Percentiles rank a stretch among this genome's conserved stretches.
Conservation (phyloP, 257 asterid species). For the Leptodermis oblonga region DNA sequence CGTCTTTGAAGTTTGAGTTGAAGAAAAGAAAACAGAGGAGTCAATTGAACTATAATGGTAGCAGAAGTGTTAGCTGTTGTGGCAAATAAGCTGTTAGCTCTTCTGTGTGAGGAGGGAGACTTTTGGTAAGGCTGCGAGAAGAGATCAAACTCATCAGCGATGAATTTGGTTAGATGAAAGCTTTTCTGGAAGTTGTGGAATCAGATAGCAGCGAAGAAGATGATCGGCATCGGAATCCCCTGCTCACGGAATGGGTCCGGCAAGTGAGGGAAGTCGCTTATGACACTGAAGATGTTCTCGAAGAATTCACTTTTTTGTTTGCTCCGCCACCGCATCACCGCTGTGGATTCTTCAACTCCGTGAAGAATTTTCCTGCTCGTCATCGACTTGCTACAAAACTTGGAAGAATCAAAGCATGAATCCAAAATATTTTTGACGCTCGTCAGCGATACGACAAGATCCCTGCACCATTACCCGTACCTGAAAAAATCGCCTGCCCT, state of each 20-base stretch:
- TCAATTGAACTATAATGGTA: too few species aligned
- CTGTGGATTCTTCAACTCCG: background rate
- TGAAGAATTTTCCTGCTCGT: conserved; percentile 17
- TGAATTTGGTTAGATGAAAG: conserved; percentile 26
- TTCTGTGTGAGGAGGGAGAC: conserved; percentile 17
- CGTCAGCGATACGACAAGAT: conserved; percentile 8
- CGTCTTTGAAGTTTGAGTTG: too few species aligned
- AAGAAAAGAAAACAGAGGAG: too few species aligned
- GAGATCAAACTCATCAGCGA: conserved; percentile 20
- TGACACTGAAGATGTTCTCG: too few species aligned
- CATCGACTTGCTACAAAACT: conserved; percentile 9
- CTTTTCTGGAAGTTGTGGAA: conserved; percentile 25
- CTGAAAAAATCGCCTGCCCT: too few species aligned
- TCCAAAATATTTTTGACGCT: conserved; percentile 7
- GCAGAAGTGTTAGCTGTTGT: conserved; percentile 18
- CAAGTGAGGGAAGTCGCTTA: conserved; percentile 36
- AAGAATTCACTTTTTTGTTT: conserved; percentile 10
- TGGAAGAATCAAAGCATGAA: conserved; percentile 6
- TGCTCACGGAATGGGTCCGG: conserved; percentile 24
- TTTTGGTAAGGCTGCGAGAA: conserved; percentile 12
- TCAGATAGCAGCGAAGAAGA: conserved; percentile 28
- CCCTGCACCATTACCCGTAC: background rate
- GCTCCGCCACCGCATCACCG: background rate
- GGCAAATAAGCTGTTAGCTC: conserved; percentile 15
- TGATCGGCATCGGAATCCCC: too few species aligned